Base-by-base conservation (phyloP, 2,329 filamentous ascomycete genomes). In the Penicillium sp. region DNA sequence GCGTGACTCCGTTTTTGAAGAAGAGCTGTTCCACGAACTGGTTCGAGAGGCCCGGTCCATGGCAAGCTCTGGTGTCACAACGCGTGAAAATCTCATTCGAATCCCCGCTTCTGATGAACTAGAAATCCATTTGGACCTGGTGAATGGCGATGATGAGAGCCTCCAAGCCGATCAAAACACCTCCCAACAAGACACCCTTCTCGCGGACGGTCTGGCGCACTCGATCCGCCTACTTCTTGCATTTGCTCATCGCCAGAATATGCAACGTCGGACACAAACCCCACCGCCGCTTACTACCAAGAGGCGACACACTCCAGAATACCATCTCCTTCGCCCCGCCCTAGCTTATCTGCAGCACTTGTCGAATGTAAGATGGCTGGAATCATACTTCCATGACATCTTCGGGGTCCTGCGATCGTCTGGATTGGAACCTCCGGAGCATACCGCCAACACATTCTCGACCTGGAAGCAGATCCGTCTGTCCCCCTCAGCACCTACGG, bases 11-110 rank as follows among this genome's bases (percentile, higher is more conserved):
- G 72, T 83, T 5, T 76, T 78, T 24, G 79, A 83, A 31, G 80
- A 86, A 2, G 94, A 99, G 67, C 75, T 99, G 1, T 96, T 91
- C 81, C 86, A 95, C 61, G 94, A 99, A 71, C 78, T 97, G 53
- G 86, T 87, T 46, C 82, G 90, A 16, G 94, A 99, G 72, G 85
- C 88, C 0, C 86, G 91, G 14, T 80, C 80, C 0, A 76, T 96
- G 20, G 79, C 86, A 3, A 84, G 85, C 10, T 85, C 89, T 54
- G 83, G 86, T 9, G 86, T 96, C 11, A 81, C 80, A 24, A 81
- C 85, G 13, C 79, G 83, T 31, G 83, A 80, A 13, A 75, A 81
- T 24, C 73, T 78, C 3, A 77, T 90, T 38, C 76, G 77, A 9
- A 83, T 84, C 62, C 74, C 78, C 3, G 68, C 83, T 1, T 76